Conservation (phyloP, 805 yeast genomes). For the Barnettozyma populi region DNA sequence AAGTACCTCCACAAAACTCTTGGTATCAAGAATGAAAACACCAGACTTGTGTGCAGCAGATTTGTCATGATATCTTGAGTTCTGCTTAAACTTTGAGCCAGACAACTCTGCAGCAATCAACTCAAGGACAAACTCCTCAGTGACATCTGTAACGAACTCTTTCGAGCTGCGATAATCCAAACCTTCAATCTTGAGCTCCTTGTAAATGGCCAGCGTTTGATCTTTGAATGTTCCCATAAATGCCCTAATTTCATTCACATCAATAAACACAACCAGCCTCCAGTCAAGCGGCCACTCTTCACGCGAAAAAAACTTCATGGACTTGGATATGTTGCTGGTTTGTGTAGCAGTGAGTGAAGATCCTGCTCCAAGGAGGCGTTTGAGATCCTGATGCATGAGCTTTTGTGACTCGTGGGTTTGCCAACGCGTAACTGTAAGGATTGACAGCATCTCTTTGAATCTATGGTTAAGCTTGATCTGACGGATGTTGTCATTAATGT, state of each 20-base stretch:
- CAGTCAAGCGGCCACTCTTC: slow-evolving; percentile 34
- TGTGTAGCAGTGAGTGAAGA: not conserved
- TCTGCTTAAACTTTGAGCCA: not conserved
- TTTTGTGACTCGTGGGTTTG: slow-evolving; percentile 49
- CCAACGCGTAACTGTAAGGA: slow-evolving; percentile 68
- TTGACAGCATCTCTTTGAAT: slow-evolving; percentile 43
- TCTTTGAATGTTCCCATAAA: slow-evolving; percentile 30
- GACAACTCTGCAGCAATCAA: slow-evolving; percentile 4
- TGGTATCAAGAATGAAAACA: slow-evolving; percentile 29
- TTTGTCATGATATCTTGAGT: slow-evolving; percentile 7
- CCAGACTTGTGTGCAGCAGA: slow-evolving; percentile 7
- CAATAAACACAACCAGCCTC: slow-evolving; percentile 32
- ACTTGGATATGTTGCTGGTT: not conserved
- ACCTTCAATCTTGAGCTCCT: slow-evolving; percentile 7
- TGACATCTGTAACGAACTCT: slow-evolving; percentile 3
- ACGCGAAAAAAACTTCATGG: slow-evolving; percentile 31
- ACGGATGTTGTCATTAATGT: slow-evolving; percentile 20
- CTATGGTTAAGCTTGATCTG: slow-evolving; percentile 16
- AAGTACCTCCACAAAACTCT: slow-evolving; percentile 32
- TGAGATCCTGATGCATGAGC: slow-evolving; percentile 43
- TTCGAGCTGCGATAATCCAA: slow-evolving; percentile 6
- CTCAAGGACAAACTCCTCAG: slow-evolving; percentile 8
- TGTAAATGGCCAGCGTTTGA: slow-evolving; percentile 11
- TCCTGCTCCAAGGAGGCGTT: slow-evolving; percentile 20
- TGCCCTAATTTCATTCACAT: slow-evolving; percentile 24